Evolutionary conservation across 163 green algal genomes (phyloP).

Genomic region (Chlamydomonas reinhardtii): DNA sequence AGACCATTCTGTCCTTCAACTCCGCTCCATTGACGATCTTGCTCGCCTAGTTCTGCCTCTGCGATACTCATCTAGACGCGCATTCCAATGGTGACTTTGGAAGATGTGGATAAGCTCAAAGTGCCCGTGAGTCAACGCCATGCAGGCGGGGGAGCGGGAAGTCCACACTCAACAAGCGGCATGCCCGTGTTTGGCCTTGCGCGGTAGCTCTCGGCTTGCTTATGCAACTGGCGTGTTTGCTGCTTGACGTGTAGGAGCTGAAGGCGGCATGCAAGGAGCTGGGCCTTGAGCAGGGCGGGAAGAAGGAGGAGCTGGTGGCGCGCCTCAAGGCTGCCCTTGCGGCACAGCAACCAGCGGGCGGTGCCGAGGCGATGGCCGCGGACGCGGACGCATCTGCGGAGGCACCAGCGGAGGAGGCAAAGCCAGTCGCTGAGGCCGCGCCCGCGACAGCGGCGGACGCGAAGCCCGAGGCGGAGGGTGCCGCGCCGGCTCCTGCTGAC

Average conservation of each 20-base stretch:
- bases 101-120: constrained; percentile 47
- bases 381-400: neutral
- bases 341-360: neutral
- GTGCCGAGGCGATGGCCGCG: neutral
- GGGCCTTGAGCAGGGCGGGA: constrained; percentile 26
- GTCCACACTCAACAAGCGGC: too few relatives aligned
- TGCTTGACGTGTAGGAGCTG: constrained; percentile 24
- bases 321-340: constrained; percentile 21
- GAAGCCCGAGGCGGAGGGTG: neutral
- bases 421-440: neutral
- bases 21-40: too few relatives aligned
- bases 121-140: constrained; percentile 22
- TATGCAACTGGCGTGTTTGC: neutral
- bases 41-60: too few relatives aligned
- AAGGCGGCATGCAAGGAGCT: constrained; percentile 46
- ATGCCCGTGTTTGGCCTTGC: neutral
- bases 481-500: neutral
- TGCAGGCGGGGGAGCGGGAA: neutral
- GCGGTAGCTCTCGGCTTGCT: neutral
- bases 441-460: neutral
- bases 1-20: too few relatives aligned
- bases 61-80: too few relatives aligned
- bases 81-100: constrained; percentile 19
- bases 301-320: constrained; percentile 42
- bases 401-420: neutral